Base-by-base conservation (phyloP, 2,329 filamentous ascomycete genomes). In the Furcasterigmium sp. region DNA sequence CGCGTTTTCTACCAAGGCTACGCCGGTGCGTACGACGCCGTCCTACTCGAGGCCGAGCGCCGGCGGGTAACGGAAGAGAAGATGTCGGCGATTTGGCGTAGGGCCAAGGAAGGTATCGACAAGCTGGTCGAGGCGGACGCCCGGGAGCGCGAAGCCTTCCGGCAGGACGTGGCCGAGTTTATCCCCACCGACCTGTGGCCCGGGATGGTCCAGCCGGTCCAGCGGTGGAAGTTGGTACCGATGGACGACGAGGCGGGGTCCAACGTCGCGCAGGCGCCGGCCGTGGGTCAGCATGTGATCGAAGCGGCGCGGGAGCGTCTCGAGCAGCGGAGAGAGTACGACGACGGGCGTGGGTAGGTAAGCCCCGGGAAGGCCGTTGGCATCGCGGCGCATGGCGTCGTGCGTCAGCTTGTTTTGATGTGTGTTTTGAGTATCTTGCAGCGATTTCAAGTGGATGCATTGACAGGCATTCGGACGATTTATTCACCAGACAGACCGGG, bases 131-230 rank as follows among this genome's bases (percentile, higher is more conserved):
- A 87, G 11, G 72, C 80, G 11, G 93, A 98, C 60, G 70, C 78
- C 44, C 72, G 72, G 32, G 82, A 89, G 49, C 75, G 93, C 29
- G 85, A 94, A 50, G 70, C 76, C 1, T 97, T 98, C 61, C 78
- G 86, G 26, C 73, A 83, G 21, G 85, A 95, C 35, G 84, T 93
- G 11, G 91, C 90, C 8, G 88, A 94, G 50, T 95, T 82, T 58
- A 65, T 98, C 10, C 93, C 93, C 0, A 83, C 84, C 0, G 90
- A 96, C 60, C 79, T 96, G 18, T 96, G 90, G 89, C 83, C 82
- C 0, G 86, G 84, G 1, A 77, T 93, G 61, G 78, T 76, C 49
- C 74, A 69, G n/a, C 75, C 71, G 20, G 77, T 77, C 51, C 70
- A 63, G 46, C 70, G 64, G 43, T 79, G 72, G 69, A 68, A 72